Evolutionary conservation across 331 rosid species (phyloP), one percentile per base, ranked within the genome.

Genomic region (Malus hybrid): DNA sequence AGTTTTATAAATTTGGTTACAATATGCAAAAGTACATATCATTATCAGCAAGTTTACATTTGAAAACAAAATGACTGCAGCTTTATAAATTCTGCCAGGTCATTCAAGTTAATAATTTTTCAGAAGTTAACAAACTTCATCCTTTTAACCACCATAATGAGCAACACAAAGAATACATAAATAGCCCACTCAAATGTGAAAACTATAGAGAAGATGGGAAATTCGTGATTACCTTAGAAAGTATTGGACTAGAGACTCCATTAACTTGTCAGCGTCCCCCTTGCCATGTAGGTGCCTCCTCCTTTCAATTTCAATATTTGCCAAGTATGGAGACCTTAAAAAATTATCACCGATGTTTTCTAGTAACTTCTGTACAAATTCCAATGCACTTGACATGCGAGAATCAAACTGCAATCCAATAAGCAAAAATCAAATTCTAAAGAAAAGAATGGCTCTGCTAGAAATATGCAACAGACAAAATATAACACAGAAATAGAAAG

Each of bases 271-370:
- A 48, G 80, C 91, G 67, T 89, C 83, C 62, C 87, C 91, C 83
- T 85, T 88, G 52, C 94, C 91, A 29, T 82, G 79, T 66, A 92
- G 70, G 82, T 83, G 90, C 84, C 82, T 89, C 81, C 91, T 88
- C 87, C 98, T 86, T 83, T 92, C 99, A 83, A 95, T 79, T 88
- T 95, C 99, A 63, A 95, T 89, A 82, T 69, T 75, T 76, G 98
- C 99, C 82, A 89, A 82, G 87, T 73, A 90, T 12, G 98, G 96
- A 81, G 96, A 70, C 84, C 99, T 90, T 85, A 85, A 16, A 31
- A 76, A 76, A 76, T 78, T 73, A 77, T 89, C 72, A 27, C 42
- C 29, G 29, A 76, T 76, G 57, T 83, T 92, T 63, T 80, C 87
- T 75, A 77, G 93, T 70, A 92, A 78, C 84, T 83, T 95, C 48